These are phyloP conservation scores for Exophiala aquamarina DNA, from an alignment of 2,329 filamentous ascomycete species.

Conservation along the genomic window DNA sequence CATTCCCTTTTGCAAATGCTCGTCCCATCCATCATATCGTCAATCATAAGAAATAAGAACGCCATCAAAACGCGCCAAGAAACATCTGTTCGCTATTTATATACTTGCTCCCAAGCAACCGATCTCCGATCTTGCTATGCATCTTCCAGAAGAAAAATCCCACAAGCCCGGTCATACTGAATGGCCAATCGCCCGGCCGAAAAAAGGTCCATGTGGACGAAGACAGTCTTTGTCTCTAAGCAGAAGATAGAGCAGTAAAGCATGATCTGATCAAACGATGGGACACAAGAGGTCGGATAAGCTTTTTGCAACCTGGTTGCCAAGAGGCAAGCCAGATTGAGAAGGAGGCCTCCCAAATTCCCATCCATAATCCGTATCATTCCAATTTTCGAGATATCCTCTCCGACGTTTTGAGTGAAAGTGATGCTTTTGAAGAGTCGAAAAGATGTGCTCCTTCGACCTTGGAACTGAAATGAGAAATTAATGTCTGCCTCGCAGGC, in stretches of 20 bases:
- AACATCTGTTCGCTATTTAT: too few relatives aligned
- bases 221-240: constrained; percentile 2
- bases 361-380: neutral
- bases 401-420: neutral
- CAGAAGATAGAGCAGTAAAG: neutral
- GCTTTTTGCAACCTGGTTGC: neutral
- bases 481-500: neutral
- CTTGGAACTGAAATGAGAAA: neutral
- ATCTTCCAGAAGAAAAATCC: too few relatives aligned
- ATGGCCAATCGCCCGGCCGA: neutral
- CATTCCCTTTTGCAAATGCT: too few relatives aligned
- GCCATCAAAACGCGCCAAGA: too few relatives aligned
- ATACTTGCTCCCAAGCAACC: too few relatives aligned
- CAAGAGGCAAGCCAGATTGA: neutral
- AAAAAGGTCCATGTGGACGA: constrained; percentile 1
- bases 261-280: neutral
- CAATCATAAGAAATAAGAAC: too few relatives aligned
- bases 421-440: neutral
- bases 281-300: neutral
- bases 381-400: constrained; percentile 1
- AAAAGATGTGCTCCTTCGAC: neutral
- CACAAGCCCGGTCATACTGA: neutral
- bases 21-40: too few relatives aligned
- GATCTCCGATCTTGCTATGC: too few relatives aligned
- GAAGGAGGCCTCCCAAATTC: neutral